Base-by-base conservation (phyloP, 768 basidiomycete species). In the Mycena sanguinolenta region DNA sequence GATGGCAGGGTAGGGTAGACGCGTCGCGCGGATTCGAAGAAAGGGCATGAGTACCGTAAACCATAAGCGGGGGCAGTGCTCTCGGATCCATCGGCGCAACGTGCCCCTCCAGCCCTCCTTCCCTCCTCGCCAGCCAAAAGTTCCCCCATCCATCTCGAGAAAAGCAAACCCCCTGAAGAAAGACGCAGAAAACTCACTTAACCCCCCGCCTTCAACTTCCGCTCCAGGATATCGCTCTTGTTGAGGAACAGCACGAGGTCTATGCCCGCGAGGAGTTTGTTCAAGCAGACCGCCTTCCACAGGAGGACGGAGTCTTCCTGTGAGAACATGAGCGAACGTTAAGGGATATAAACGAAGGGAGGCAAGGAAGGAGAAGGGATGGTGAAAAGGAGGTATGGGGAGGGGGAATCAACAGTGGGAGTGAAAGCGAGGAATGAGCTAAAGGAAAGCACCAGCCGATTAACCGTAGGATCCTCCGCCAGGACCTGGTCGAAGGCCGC, bases 251-350 rank as follows among this genome's bases (percentile, higher is more conserved):
- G 84, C 60, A 95, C 90, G 38, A 95, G 84, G 74, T 95, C 93
- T 57, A 95, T 94, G 64, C 88, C 89, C 8, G 90, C 91, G 0
- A 96, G 86, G 12, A 95, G 87, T 80, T 90, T 94, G 82, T 94
- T 95, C 16, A 90, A 90, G 80, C 95, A 95, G 19, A 95, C 88
- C 4, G 91, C 88, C 79, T 94, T 95, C 94, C 94, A 96, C 0
- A 96, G 85, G n/a, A 95, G 83, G n/a, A 95, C 92, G 3, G 92
- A 93, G 77, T 96, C 95, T 80, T 94, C 92, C 91, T 92, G 10
- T 12, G 44, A 32, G 39, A 38, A 10, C 10, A 10, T 34, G 10
- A 34, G 32, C 32, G 10, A 34, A 10, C 32, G 32, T 34, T 4
- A 10, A 34, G 32, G 32, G 10, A 34, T n/a, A n/a, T n/a, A n/a